phyloP scores from a whole-genome alignment of 2,329 filamentous ascomycete genomes.

The Penicillium sclerotigenum region DNA sequence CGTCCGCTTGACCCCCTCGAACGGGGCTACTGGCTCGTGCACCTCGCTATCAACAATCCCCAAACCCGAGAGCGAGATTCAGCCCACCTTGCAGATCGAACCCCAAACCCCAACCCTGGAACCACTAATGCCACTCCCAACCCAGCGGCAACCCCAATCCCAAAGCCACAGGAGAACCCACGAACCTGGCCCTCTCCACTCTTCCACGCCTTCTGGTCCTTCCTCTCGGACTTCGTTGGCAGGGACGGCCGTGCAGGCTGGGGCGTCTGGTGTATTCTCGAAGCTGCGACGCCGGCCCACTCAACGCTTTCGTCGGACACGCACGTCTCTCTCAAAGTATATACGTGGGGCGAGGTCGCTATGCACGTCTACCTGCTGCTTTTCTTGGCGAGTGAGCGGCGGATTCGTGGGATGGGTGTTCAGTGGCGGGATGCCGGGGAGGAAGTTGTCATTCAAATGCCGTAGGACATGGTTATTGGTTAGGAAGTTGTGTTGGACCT shows the following conservation, averaged over 20 bases:
- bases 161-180: constrained; percentile 34
- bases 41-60: constrained; percentile 51
- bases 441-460: constrained; percentile 53
- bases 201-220: constrained; percentile 44
- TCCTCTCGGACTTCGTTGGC: constrained; percentile 37
- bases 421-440: constrained; percentile 67
- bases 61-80: constrained; percentile 24
- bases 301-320: background rate
- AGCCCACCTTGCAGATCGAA: background rate
- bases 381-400: constrained; percentile 66
- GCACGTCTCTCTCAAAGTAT: constrained; percentile 45
- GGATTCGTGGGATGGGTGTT: constrained; percentile 56
- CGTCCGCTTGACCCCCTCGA: constrained; percentile 59
- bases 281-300: constrained; percentile 9
- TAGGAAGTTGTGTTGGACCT: background rate
- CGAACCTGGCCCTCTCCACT: constrained; percentile 31
- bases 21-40: constrained; percentile 73
- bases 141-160: background rate
- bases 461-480: constrained; percentile 11
- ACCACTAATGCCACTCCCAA: background rate
- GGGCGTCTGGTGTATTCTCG: constrained; percentile 45
- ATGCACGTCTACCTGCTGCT: constrained; percentile 72
- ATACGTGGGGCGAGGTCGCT: constrained; percentile 73
- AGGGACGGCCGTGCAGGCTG: constrained; percentile 43
- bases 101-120: constrained; percentile 34